Evolutionary conservation across 768 basidiomycete genomes (phyloP).

Genomic region (Pholiota molesta): DNA sequence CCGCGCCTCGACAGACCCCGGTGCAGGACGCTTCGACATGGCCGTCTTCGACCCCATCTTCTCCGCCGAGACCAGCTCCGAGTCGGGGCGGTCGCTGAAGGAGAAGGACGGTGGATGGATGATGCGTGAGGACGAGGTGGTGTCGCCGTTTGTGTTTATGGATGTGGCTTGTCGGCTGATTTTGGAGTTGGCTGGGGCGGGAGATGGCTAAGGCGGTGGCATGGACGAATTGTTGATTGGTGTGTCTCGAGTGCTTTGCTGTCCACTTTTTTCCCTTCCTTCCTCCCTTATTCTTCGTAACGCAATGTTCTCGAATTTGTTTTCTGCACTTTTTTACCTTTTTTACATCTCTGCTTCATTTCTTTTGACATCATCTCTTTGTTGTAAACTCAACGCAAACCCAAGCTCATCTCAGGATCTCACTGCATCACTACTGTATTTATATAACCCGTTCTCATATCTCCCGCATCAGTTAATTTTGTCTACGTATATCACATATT

Average conservation of each 20-base stretch:
- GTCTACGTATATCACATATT: no score
- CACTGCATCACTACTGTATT: no score
- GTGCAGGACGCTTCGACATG: conserved; percentile 75
- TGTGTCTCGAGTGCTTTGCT: neutral
- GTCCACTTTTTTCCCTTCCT: neutral
- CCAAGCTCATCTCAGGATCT: no score
- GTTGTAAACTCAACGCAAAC: no score
- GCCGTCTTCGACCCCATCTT: conserved; percentile 47
- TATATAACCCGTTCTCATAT: no score
- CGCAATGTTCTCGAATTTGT: no score
- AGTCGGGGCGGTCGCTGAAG: conserved; percentile 55
- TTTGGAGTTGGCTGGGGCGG: conserved; percentile 82
- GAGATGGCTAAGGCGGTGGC: conserved; percentile 22
- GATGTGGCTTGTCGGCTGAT: conserved; percentile 94
- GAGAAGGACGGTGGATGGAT: conserved; percentile 44
- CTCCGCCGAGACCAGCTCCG: conserved; percentile 51
- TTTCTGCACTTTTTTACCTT: no score
- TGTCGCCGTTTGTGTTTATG: conserved; percentile 94
- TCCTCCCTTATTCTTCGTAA: no score
- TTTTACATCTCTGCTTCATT: no score
- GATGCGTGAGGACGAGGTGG: conserved; percentile 61
- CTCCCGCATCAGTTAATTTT: no score
- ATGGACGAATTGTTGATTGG: neutral
- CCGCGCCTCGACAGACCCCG: conserved; percentile 67
- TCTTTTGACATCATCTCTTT: no score